Percentiles rank a stretch among this genome's conserved stretches.
These are phyloP conservation scores for Leucosporidium yakuticum DNA, from an alignment of 768 basidiomycete species.

Conservation along the genomic window DNA sequence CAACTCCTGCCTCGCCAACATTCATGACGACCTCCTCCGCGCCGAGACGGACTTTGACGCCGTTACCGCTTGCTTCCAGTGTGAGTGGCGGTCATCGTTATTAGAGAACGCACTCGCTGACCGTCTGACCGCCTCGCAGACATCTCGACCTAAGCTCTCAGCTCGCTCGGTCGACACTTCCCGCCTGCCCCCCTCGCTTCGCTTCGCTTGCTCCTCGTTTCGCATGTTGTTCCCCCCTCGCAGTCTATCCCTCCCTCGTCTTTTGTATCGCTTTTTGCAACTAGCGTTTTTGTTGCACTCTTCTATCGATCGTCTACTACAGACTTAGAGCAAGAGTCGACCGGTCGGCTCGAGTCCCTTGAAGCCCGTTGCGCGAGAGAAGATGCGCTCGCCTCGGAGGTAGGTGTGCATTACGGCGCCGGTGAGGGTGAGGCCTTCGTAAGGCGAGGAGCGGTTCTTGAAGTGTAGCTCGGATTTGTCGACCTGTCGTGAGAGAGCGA, in stretches of 20 bases:
- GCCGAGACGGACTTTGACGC: conserved; percentile 77
- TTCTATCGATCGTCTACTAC: no score
- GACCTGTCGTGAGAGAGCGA: conserved; percentile 50
- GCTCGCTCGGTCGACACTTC: no score
- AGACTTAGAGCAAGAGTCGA: conserved; percentile 27
- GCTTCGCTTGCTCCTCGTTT: no score
- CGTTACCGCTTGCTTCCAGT: conserved; percentile 90
- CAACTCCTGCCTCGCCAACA: conserved; percentile 75
- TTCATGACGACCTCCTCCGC: conserved; percentile 90
- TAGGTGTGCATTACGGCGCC: conserved; percentile 73
- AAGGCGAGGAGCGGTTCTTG: conserved; percentile 92
- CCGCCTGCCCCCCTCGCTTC: no score
- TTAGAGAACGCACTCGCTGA: conserved; percentile 69
- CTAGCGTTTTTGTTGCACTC: no score
- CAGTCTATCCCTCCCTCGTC: no score
- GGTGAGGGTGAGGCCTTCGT: conserved; percentile 63
- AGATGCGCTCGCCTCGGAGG: conserved; percentile 68
- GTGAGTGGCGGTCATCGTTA: conserved; percentile 45
- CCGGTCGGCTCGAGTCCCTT: conserved; percentile 16
- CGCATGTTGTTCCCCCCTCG: no score
- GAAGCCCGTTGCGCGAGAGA: conserved; percentile 41
- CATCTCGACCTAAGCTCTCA: conserved; percentile 19
- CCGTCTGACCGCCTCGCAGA: conserved; percentile 69
- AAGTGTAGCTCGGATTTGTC: conserved; percentile 67
- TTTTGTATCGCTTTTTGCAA: no score